Evolutionary conservation across 768 basidiomycete species (phyloP).

Genomic region (Coprinellus micaceus): DNA sequence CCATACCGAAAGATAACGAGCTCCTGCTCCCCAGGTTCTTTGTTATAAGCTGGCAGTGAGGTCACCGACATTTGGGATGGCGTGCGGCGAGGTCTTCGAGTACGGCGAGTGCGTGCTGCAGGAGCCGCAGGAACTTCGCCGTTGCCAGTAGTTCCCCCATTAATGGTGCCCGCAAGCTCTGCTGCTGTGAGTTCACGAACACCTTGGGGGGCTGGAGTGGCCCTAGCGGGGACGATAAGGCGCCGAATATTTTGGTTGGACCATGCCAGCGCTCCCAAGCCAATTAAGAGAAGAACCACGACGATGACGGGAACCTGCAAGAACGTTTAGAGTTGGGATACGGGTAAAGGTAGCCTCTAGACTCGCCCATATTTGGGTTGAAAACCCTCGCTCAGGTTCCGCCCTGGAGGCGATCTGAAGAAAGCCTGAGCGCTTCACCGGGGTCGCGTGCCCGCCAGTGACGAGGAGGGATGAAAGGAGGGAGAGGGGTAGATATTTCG

Average conservation of each 20-base stretch:
- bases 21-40: conserved; percentile 81
- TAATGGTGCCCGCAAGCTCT: conserved; percentile 50
- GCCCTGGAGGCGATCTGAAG: neutral
- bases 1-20: conserved; percentile 60
- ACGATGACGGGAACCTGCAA: conserved; percentile 28
- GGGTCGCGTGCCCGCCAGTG: neutral
- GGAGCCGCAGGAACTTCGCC: conserved; percentile 18
- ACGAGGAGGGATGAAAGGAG: neutral
- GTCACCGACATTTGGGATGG: conserved; percentile 79
- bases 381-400: neutral
- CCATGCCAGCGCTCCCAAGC: conserved; percentile 18
- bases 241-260: conserved; percentile 14
- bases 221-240: conserved; percentile 7
- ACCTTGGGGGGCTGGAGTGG: neutral
- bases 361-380: conserved; percentile 4
- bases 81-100: conserved; percentile 50
- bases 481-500: neutral
- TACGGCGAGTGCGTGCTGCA: conserved; percentile 28
- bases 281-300: conserved; percentile 24
- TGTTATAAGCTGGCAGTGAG: conserved; percentile 75
- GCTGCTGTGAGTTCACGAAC: conserved; percentile 47
- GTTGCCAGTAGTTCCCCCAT: conserved; percentile 21
- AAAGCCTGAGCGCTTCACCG: conserved; percentile 2
- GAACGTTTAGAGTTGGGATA: neutral
- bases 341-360: neutral